Percentiles rank a stretch among this genome's conserved stretches.
These are phyloP conservation scores for Ceratobasidium sp. DNA, from an alignment of 1,284 basidiomycete species.

Conservation along the genomic window DNA sequence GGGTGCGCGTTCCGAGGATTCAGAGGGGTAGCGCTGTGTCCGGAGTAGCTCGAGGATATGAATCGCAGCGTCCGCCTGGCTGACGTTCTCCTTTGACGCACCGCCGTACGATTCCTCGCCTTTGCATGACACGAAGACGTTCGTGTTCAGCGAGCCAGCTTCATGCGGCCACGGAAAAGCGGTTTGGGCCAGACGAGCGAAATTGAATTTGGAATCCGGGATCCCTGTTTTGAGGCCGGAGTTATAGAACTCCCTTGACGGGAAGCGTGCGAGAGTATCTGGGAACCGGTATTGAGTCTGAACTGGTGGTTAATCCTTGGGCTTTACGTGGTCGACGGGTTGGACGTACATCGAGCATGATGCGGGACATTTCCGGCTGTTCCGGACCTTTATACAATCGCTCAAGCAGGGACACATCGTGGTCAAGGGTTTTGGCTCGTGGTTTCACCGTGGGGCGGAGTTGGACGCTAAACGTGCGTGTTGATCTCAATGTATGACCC, in stretches of 20 bases:
- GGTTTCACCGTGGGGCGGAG: constrained; percentile 71
- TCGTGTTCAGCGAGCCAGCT: constrained; percentile 58
- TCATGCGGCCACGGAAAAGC: constrained; percentile 70
- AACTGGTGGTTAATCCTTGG: not conserved
- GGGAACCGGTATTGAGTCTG: constrained; percentile 75
- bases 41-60: constrained; percentile 62
- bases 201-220: constrained; percentile 57
- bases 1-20: not conserved
- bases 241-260: constrained; percentile 73
- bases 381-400: constrained; percentile 65
- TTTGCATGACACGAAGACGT: constrained; percentile 69
- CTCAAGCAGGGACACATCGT: constrained; percentile 72
- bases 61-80: constrained; percentile 67
- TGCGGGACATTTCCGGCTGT: constrained; percentile 61
- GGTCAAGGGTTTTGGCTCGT: constrained; percentile 68
- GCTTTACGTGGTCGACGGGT: not conserved
- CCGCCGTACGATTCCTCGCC: constrained; percentile 71
- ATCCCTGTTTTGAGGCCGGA: constrained; percentile 64
- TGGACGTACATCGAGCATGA: constrained; percentile 69
- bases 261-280: constrained; percentile 68
- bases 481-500: not conserved
- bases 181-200: constrained; percentile 61
- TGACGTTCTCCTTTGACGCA: constrained; percentile 71
- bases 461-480: constrained; percentile 66
- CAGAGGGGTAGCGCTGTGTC: constrained; percentile 48